Conservation (phyloP, 2,329 filamentous ascomycete species). For the Macrophomina pseudophaseolina region DNA sequence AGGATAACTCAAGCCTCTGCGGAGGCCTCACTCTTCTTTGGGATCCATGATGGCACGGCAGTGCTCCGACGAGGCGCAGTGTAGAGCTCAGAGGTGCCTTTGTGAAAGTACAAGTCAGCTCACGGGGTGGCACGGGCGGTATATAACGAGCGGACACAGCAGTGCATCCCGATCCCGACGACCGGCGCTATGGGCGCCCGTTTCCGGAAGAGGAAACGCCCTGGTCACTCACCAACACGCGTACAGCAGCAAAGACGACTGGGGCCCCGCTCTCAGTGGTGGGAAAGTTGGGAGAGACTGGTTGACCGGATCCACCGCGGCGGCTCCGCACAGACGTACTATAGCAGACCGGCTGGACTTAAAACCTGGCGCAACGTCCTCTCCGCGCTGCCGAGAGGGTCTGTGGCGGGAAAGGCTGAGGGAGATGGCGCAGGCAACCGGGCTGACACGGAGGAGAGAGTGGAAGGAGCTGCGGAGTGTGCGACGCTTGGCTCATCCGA, state of each 20-base stretch:
- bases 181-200: neutral
- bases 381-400: neutral
- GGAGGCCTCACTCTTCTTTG: constrained; percentile 15
- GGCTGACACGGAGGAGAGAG: neutral
- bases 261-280: constrained; percentile 5
- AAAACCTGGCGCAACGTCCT: neutral
- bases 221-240: neutral
- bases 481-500: neutral
- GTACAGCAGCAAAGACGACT: neutral
- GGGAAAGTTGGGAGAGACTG: neutral
- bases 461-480: neutral
- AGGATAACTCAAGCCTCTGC: neutral
- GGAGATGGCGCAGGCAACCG: neutral
- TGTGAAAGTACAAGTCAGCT: neutral
- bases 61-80: neutral
- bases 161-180: neutral
- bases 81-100: neutral
- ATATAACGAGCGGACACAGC: neutral
- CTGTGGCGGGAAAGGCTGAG: neutral
- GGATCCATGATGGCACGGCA: neutral
- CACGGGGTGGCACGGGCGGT: neutral
- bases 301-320: neutral
- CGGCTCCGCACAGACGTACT: neutral
- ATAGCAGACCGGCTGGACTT: neutral
- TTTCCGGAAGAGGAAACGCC: neutral